Conservation (phyloP, 2,329 filamentous ascomycete genomes). For the Trichoderma asperellum region DNA sequence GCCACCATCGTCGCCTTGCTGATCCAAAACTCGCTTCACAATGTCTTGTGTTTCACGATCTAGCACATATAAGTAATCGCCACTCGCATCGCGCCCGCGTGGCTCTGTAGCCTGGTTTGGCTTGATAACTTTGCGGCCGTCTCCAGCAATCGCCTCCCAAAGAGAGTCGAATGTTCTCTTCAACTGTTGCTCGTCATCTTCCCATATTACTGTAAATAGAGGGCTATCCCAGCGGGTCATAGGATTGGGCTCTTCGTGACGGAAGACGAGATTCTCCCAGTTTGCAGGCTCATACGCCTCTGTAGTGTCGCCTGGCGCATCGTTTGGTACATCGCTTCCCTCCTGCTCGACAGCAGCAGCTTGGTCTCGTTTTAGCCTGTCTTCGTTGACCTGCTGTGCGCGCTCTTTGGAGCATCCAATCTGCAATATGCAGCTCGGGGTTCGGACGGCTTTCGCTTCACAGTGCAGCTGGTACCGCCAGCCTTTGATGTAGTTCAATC, state of each 20-base stretch:
- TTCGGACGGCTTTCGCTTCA: constrained; percentile 79
- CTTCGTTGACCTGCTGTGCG: constrained; percentile 63
- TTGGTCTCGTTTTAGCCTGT: constrained; percentile 48
- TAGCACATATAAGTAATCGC: constrained; percentile 79
- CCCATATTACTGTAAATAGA: constrained; percentile 77
- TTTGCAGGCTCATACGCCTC: constrained; percentile 60
- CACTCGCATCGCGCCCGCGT: constrained; percentile 62
- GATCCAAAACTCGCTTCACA: constrained; percentile 69
- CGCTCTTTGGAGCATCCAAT: constrained; percentile 60
- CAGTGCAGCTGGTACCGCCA: constrained; percentile 87
- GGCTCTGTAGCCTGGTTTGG: constrained; percentile 77
- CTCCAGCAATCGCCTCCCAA: constrained; percentile 74
- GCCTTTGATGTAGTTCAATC: constrained; percentile 86
- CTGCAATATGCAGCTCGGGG: constrained; percentile 74
- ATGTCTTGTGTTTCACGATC: constrained; percentile 80
- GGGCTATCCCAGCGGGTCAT: constrained; percentile 87
- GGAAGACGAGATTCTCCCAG: constrained; percentile 79
- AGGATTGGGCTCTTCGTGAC: constrained; percentile 84
- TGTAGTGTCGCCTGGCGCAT: constrained; percentile 32
- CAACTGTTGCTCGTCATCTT: constrained; percentile 68
- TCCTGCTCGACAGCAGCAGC: not conserved
- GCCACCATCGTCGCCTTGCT: constrained; percentile 70
- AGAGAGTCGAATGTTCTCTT: constrained; percentile 63
- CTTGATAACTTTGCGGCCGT: constrained; percentile 64
- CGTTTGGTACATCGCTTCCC: not conserved